phyloP scores from a whole-genome alignment of 1,284 basidiomycete species.

The Xerocomus subilludens region DNA sequence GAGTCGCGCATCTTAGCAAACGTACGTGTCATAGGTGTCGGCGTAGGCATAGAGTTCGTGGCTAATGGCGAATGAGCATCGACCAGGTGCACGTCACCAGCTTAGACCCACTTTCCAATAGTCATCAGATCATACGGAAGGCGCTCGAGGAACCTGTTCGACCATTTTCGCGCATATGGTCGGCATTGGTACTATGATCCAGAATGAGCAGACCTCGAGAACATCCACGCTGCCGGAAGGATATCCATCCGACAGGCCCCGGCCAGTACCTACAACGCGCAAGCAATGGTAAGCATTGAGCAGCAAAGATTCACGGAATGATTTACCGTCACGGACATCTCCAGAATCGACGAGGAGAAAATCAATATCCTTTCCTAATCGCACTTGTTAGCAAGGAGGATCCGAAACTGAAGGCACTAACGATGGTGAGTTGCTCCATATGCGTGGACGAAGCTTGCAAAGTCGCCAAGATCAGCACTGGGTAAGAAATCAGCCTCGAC shows the following conservation, averaged over 20 bases:
- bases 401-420: constrained; percentile 45
- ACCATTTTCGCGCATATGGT: constrained; percentile 52
- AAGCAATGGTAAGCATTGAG: constrained; percentile 3
- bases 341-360: constrained; percentile 78
- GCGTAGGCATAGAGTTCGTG: constrained; percentile 88
- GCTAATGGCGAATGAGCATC: constrained; percentile 53
- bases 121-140: constrained; percentile 86
- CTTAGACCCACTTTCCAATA: constrained; percentile 76
- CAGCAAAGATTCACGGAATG: not conserved
- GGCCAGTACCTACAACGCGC: constrained; percentile 65
- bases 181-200: not conserved
- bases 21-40: constrained; percentile 79
- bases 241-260: constrained; percentile 78
- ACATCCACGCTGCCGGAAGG: constrained; percentile 76
- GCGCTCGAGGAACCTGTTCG: constrained; percentile 76
- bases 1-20: constrained; percentile 19
- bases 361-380: constrained; percentile 72
- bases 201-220: constrained; percentile 63
- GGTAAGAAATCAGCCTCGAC: constrained; percentile 23
- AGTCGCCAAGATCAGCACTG: constrained; percentile 82
- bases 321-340: constrained; percentile 80
- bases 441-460: constrained; percentile 83
- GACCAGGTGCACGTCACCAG: not conserved
- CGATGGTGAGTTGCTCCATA: constrained; percentile 78
- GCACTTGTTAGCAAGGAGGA: constrained; percentile 13